phyloP scores from a whole-genome alignment of 1,284 basidiomycete genomes.

The Leccinum insolens region DNA sequence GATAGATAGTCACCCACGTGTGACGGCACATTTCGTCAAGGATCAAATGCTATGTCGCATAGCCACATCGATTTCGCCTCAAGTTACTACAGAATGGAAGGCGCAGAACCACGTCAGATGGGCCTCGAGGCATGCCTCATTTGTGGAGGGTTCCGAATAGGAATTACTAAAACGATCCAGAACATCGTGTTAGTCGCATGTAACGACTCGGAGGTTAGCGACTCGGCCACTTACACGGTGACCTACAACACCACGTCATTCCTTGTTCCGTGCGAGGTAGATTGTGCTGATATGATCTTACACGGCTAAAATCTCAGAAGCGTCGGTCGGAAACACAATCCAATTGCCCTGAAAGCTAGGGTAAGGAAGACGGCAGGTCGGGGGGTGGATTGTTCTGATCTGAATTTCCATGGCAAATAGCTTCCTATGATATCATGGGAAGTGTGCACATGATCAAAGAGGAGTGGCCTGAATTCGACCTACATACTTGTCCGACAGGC shows the following conservation, averaged over 20 bases:
- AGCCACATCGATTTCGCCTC: conserved; percentile 2
- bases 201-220: conserved; percentile 6
- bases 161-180: conserved; percentile 13
- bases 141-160: conserved; percentile 15
- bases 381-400: not conserved
- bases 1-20: conserved; percentile 17
- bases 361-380: not conserved
- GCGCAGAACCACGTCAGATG: conserved; percentile 24
- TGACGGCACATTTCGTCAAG: conserved; percentile 3
- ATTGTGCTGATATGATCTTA: not conserved
- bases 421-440: conserved; percentile 9
- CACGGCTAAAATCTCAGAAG: not conserved
- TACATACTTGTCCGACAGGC: conserved; percentile 6
- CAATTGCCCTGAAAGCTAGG: not conserved
- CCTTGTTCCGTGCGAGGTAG: not conserved
- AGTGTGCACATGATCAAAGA: conserved; percentile 6
- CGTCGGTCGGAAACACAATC: not conserved
- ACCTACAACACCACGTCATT: not conserved
- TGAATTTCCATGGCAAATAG: conserved; percentile 6
- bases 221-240: conserved; percentile 6
- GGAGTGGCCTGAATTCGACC: conserved; percentile 3
- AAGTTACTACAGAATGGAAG: conserved; percentile 20
- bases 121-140: conserved; percentile 34
- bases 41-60: conserved; percentile 13
- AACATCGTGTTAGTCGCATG: conserved; percentile 21